phyloP scores from a whole-genome alignment of 495 filamentous ascomycete genomes.

The Daldinia concentrica region DNA sequence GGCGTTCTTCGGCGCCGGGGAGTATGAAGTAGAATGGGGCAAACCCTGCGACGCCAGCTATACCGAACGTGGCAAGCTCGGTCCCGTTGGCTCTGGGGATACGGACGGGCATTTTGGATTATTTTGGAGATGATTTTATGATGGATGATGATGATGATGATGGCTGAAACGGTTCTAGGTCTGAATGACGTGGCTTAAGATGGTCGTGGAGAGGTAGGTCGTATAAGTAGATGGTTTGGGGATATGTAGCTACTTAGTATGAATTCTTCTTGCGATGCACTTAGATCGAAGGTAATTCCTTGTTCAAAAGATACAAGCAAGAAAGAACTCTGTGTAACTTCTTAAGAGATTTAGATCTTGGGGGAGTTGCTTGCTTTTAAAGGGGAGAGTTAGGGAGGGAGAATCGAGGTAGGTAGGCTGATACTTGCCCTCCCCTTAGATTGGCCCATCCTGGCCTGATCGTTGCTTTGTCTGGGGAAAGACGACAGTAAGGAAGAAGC shows the following conservation, averaged over 20 bases:
- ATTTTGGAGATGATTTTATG: slow-evolving; percentile 14
- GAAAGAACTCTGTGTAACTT: slow-evolving; percentile 13
- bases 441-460: slow-evolving; percentile 5
- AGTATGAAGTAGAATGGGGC: slow-evolving; percentile 60
- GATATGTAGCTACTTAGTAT: background rate
- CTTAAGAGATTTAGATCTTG: background rate
- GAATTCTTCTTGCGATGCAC: background rate
- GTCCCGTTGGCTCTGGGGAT: slow-evolving; percentile 52
- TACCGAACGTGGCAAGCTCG: slow-evolving; percentile 55
- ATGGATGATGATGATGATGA: slow-evolving; percentile 28
- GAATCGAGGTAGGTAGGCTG: slow-evolving; percentile 5
- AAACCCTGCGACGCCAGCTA: slow-evolving; percentile 54
- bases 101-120: slow-evolving; percentile 57
- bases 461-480: background rate
- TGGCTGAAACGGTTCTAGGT: slow-evolving; percentile 27
- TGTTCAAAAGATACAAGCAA: slow-evolving; percentile 8
- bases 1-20: slow-evolving; percentile 56
- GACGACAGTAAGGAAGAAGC: slow-evolving; percentile 33
- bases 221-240: background rate
- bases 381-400: slow-evolving; percentile 15
- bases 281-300: slow-evolving; percentile 3
- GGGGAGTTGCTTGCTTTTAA: slow-evolving; percentile 23
- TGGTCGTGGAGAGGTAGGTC: slow-evolving; percentile 2
- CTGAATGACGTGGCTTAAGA: slow-evolving; percentile 6
- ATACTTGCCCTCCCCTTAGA: slow-evolving; percentile 13